A percentile compares a stretch with the other conserved stretches of the same genome.
These are phyloP conservation scores for Phytophthora multivora DNA, from an alignment of 352 stramenopile genomes.

Conservation along the genomic window DNA sequence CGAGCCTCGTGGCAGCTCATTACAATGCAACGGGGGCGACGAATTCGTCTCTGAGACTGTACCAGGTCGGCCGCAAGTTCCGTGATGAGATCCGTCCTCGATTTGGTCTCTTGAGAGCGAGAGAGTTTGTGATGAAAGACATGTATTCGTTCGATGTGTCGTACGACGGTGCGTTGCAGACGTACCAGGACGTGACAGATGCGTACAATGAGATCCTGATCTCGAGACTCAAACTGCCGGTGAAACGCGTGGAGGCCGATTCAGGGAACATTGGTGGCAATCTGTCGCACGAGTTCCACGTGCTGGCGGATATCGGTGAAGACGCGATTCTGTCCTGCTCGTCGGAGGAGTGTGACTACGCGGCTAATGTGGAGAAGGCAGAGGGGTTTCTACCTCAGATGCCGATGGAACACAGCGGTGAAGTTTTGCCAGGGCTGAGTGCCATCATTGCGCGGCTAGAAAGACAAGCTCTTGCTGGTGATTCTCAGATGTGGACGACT, in stretches of 20 bases:
- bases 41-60: constrained; percentile 70
- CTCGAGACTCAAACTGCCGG: constrained; percentile 62
- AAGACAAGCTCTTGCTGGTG: constrained; percentile 10
- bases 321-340: constrained; percentile 81
- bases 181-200: constrained; percentile 78
- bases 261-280: constrained; percentile 89
- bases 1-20: constrained; percentile 72
- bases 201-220: constrained; percentile 84
- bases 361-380: constrained; percentile 90
- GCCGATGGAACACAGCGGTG: neutral
- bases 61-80: constrained; percentile 90
- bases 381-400: constrained; percentile 40
- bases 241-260: constrained; percentile 86
- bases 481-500: constrained; percentile 37
- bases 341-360: constrained; percentile 62
- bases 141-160: constrained; percentile 90
- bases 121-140: constrained; percentile 93
- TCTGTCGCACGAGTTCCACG: constrained; percentile 90
- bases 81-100: constrained; percentile 88
- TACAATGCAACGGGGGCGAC: constrained; percentile 42
- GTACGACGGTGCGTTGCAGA: constrained; percentile 60
- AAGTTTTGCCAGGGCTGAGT: constrained; percentile 13
- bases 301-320: constrained; percentile 82
- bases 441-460: constrained; percentile 32
- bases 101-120: constrained; percentile 80